phyloP scores from a whole-genome alignment of 495 filamentous ascomycete genomes.

The Aeminium ludgeri region DNA sequence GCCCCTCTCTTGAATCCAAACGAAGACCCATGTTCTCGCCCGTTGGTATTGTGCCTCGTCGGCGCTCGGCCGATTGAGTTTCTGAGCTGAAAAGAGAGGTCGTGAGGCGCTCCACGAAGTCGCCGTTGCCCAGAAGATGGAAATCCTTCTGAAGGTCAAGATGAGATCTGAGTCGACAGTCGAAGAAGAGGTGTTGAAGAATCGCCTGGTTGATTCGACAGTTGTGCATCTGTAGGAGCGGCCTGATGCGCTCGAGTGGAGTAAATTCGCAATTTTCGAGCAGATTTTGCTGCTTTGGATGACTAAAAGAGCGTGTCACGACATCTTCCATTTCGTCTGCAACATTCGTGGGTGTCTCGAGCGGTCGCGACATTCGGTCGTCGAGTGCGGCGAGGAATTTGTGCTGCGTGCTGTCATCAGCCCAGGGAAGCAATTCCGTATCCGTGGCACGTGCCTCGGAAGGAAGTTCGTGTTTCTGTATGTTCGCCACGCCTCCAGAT shows the following conservation, averaged over 20 bases:
- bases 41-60: conserved; percentile 45
- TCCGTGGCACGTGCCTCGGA: background rate
- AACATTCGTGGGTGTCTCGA: background rate
- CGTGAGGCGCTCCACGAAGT: conserved; percentile 61
- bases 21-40: conserved; percentile 66
- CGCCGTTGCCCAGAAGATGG: conserved; percentile 68
- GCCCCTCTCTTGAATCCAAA: conserved; percentile 41
- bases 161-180: conserved; percentile 58
- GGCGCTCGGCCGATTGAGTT: conserved; percentile 61
- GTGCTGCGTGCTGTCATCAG: conserved; percentile 48
- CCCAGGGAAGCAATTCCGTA: background rate
- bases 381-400: background rate
- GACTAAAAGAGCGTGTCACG: background rate
- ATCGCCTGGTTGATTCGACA: conserved; percentile 58
- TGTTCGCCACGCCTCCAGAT: too few relatives aligned
- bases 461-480: background rate
- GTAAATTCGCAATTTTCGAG: conserved; percentile 13
- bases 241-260: conserved; percentile 26
- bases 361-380: background rate
- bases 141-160: conserved; percentile 60
- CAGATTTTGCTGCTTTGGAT: conserved; percentile 5
- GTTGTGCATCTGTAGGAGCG: conserved; percentile 56
- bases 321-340: background rate
- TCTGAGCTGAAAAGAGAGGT: conserved; percentile 76
- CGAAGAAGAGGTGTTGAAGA: conserved; percentile 62